Conservation (phyloP, 805 yeast species). For the Wickerhamiella vanderwaltii region DNA sequence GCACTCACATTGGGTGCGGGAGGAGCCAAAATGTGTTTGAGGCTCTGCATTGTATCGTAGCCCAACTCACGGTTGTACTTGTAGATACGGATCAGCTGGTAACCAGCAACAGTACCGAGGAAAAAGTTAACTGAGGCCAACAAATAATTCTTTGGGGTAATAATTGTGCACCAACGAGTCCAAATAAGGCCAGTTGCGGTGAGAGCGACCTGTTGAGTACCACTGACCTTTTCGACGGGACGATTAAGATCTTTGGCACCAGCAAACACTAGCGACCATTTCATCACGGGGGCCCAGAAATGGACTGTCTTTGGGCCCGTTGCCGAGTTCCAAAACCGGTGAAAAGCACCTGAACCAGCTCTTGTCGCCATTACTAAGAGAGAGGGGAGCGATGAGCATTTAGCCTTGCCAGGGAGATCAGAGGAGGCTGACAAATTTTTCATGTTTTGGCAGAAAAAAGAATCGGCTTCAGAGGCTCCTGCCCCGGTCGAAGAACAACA, state of each 20-base stretch:
- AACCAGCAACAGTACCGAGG: slow-evolving; percentile 79
- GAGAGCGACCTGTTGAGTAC: slow-evolving; percentile 78
- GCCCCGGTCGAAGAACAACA: not conserved
- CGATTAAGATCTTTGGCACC: slow-evolving; percentile 77
- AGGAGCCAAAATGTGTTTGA: slow-evolving; percentile 41
- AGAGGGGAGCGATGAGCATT: too few species aligned
- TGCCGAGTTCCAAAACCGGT: slow-evolving; percentile 64
- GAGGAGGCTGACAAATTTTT: slow-evolving; percentile 6
- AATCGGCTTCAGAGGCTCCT: not conserved
- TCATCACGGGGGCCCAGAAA: slow-evolving; percentile 59
- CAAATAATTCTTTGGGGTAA: slow-evolving; percentile 72
- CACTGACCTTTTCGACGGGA: slow-evolving; percentile 85
- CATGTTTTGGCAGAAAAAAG: not conserved
- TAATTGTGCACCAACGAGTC: slow-evolving; percentile 97
- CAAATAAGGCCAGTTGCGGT: slow-evolving; percentile 88
- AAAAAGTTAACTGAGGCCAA: slow-evolving; percentile 92
- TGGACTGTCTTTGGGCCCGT: slow-evolving; percentile 97
- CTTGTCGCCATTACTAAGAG: slow-evolving; percentile 11
- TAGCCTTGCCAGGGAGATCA: too few species aligned
- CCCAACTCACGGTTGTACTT: slow-evolving; percentile 55
- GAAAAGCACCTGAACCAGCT: slow-evolving; percentile 32
- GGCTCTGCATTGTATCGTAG: slow-evolving; percentile 44
- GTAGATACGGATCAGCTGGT: slow-evolving; percentile 62
- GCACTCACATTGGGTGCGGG: too few species aligned
- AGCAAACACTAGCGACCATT: slow-evolving; percentile 87